Base-by-base conservation (phyloP, 2,329 filamentous ascomycete species). In the Tricladium varicosporioides region DNA sequence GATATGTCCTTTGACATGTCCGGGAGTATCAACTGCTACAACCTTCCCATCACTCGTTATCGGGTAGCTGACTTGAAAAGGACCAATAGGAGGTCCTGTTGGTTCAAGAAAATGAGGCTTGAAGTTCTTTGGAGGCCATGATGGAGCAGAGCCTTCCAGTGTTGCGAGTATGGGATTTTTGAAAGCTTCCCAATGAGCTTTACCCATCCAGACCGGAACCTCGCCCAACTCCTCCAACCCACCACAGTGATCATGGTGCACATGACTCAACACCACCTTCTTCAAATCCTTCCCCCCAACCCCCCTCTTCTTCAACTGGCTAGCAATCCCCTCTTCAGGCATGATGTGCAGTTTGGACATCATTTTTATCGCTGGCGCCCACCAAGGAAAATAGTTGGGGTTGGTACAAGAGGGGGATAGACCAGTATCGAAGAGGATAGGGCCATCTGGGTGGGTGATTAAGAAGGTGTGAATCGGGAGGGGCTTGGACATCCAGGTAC, bases 1-100 rank as follows among this genome's bases (percentile, higher is more conserved):
- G 9, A 72, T 58, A 53, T 73, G 71, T 0, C 71, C 71, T 1
- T 66, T 66, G 4, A 72, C 68, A 54, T 73, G 71, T 5, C 71
- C 71, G 10, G 71, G 68, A 5, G 71, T 73, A 46, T 70, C 66
- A 1, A 73, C 69, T 5, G 65, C 66, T 0, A 67, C 61, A 15
- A 73, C 59, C 9, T 51, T 64, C 0, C 67, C 70, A 62, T 72
- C 66, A 1, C 48, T 48, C 5, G 71, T 72, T 8, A 73, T 53
- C 8, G 64, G 65, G 53, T 62, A 67, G 5, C 64, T 67, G 16
- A 65, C 50, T 16, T 56, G 59, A 63, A 69, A 73, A 0, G 71
- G 70, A 2, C 70, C 71, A 27, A 72, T 52, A 2, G 64, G 19
- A 2, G 49, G 48, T 14, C 65, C 64, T n/a, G 59, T 48, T 7